Evolutionary conservation across 768 basidiomycete genomes (phyloP).

Genomic region (Suillus fuscotomentosus): DNA sequence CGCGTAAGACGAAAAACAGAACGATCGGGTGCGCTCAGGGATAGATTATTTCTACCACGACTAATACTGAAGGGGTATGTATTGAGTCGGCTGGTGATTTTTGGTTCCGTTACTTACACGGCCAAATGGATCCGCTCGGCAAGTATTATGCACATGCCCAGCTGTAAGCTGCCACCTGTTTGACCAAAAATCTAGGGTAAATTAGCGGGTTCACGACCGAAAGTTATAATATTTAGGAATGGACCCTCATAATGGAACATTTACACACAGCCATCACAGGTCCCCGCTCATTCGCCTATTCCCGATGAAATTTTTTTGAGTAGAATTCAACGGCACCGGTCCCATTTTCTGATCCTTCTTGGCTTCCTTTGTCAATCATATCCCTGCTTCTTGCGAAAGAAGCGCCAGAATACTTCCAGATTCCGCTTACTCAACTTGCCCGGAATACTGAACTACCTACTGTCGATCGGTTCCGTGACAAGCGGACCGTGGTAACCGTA

Average conservation of each 20-base stretch:
- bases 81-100: slow-evolving; percentile 32
- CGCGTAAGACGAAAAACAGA: slow-evolving; percentile 30
- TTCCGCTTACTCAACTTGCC: neutral
- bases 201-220: slow-evolving; percentile 17
- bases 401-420: slow-evolving; percentile 1
- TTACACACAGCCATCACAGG: slow-evolving; percentile 37
- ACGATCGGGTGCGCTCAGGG: slow-evolving; percentile 25
- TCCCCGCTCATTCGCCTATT: slow-evolving; percentile 37
- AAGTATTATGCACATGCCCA: neutral
- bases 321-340: slow-evolving; percentile 20
- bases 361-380: slow-evolving; percentile 7
- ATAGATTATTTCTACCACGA: slow-evolving; percentile 30
- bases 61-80: slow-evolving; percentile 33
- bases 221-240: neutral
- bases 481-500: neutral
- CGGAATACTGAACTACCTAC: neutral
- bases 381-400: slow-evolving; percentile 12
- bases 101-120: slow-evolving; percentile 26
- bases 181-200: slow-evolving; percentile 10
- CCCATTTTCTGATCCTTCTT: slow-evolving; percentile 13
- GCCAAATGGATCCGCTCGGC: slow-evolving; percentile 29
- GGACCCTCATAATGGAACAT: slow-evolving; percentile 14
- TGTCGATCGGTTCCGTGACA: neutral
- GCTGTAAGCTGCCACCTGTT: slow-evolving; percentile 22
- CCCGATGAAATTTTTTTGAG: slow-evolving; percentile 34